Evolutionary conservation across 2,329 filamentous ascomycete species (phyloP).

Genomic region (Hypoxylon sp.): DNA sequence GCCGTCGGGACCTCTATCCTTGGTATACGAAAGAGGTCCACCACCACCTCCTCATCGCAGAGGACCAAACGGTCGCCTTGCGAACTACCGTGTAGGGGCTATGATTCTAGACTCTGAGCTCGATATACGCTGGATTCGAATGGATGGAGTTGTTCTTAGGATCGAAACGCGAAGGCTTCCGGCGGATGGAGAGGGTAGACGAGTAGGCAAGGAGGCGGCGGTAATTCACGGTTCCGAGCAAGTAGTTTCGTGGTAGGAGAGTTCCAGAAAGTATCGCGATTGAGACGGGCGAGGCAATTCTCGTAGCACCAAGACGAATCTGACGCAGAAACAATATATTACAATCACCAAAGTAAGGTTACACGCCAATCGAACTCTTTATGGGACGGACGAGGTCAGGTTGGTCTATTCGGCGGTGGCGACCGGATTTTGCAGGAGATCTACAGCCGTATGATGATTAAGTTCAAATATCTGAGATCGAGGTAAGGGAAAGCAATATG

Average conservation of each 20-base stretch:
- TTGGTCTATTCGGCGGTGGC: conserved; percentile 33
- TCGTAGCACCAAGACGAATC: conserved; percentile 30
- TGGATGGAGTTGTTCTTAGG: conserved; percentile 20
- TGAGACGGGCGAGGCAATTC: conserved; percentile 27
- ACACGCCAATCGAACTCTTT: conserved; percentile 27
- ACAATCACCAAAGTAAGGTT: conserved; percentile 33
- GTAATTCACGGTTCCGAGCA: conserved; percentile 18
- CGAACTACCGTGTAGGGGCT: conserved; percentile 33
- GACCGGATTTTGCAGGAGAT: conserved; percentile 28
- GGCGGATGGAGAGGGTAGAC: conserved; percentile 20
- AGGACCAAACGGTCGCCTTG: conserved; percentile 51
- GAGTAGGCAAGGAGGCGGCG: conserved; percentile 16
- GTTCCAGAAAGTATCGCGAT: conserved; percentile 12
- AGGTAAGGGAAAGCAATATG: conserved; percentile 24
- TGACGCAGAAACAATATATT: conserved; percentile 35
- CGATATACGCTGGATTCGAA: conserved; percentile 30
- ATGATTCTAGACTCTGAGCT: conserved; percentile 18
- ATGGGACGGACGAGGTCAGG: conserved; percentile 26
- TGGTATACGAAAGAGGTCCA: conserved; percentile 50
- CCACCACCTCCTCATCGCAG: conserved; percentile 54
- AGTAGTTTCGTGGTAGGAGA: conserved; percentile 18
- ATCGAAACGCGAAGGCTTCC: conserved; percentile 42
- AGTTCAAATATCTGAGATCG: conserved; percentile 34
- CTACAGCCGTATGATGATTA: conserved; percentile 27
- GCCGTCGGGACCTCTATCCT: conserved; percentile 47